Conservation (phyloP, 345 rosid genomes). For the Limnanthes douglasii region DNA sequence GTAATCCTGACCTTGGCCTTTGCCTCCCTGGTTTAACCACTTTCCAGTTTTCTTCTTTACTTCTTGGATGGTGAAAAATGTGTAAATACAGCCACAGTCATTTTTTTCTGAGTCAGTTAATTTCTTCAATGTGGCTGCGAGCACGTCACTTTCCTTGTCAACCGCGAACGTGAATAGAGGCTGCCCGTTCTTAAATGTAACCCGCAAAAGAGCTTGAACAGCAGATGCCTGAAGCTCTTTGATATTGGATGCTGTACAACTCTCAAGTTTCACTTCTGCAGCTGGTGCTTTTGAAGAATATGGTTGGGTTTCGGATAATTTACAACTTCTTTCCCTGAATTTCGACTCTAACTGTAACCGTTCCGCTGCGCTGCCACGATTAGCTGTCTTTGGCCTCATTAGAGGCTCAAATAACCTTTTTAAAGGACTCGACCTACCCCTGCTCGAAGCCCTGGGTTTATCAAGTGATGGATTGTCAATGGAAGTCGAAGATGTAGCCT, state of each 20-base stretch:
- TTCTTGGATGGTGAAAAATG: constrained; percentile 62
- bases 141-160: constrained; percentile 49
- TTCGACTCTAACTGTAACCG: constrained; percentile 21
- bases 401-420: constrained; percentile 77
- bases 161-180: constrained; percentile 82
- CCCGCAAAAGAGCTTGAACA: constrained; percentile 73
- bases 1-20: constrained; percentile 44
- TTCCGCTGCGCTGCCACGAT: constrained; percentile 21
- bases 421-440: constrained; percentile 85
- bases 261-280: constrained; percentile 18
- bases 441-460: constrained; percentile 22
- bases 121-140: constrained; percentile 66
- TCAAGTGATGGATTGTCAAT: constrained; percentile 18
- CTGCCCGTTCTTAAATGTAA: constrained; percentile 67
- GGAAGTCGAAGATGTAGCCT: constrained; percentile 22
- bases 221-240: constrained; percentile 18
- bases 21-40: constrained; percentile 66
- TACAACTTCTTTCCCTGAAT: constrained; percentile 16
- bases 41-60: constrained; percentile 54
- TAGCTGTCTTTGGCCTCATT: constrained; percentile 42
- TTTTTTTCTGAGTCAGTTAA: constrained; percentile 27
- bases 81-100: constrained; percentile 41
- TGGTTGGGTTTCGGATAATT: constrained; percentile 15
- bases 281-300: constrained; percentile 14
- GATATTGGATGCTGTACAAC: constrained; percentile 9